Percentiles rank a stretch among this genome's conserved stretches.
phyloP scores from a whole-genome alignment of 2,329 filamentous ascomycete species.

The Fusarium anguioides region DNA sequence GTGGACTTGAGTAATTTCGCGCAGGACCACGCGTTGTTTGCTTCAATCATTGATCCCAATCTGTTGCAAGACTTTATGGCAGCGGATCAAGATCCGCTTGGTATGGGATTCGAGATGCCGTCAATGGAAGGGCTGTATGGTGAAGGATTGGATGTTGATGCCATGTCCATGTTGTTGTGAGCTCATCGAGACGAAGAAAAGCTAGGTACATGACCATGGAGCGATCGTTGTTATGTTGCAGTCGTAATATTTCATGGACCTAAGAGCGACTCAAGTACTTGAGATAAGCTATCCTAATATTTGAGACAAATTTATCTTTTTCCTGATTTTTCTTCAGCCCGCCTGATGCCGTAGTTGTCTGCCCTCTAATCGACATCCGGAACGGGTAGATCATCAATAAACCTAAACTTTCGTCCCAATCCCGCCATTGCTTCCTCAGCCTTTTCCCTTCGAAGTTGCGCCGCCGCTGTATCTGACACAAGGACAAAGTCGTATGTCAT shows the following conservation, averaged over 20 bases:
- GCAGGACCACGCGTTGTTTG: background rate
- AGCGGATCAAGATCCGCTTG: background rate
- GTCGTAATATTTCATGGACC: too few species aligned
- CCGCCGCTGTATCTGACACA: constrained; percentile 10
- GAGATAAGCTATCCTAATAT: too few species aligned
- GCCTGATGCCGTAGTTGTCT: too few species aligned
- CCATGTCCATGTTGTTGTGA: background rate
- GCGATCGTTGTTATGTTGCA: too few species aligned
- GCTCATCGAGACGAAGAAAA: too few species aligned
- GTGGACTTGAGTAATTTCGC: background rate
- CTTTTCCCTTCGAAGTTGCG: constrained; percentile 14
- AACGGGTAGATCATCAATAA: constrained; percentile 16
- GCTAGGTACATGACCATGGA: too few species aligned
- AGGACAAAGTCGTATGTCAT: constrained; percentile 26
- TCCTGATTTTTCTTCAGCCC: too few species aligned
- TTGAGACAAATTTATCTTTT: too few species aligned
- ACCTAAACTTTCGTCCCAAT: constrained; percentile 12
- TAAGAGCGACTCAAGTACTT: too few species aligned
- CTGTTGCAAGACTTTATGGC: constrained; percentile 9
- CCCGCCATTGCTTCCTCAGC: constrained; percentile 20
- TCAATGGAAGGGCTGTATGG: background rate
- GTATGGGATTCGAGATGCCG: background rate
- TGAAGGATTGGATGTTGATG: background rate
- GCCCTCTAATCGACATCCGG: constrained; percentile 14
- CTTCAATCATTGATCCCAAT: constrained; percentile 4